Base-by-base conservation (phyloP, 2,329 filamentous ascomycete species). In the Monosporascus sp. region DNA sequence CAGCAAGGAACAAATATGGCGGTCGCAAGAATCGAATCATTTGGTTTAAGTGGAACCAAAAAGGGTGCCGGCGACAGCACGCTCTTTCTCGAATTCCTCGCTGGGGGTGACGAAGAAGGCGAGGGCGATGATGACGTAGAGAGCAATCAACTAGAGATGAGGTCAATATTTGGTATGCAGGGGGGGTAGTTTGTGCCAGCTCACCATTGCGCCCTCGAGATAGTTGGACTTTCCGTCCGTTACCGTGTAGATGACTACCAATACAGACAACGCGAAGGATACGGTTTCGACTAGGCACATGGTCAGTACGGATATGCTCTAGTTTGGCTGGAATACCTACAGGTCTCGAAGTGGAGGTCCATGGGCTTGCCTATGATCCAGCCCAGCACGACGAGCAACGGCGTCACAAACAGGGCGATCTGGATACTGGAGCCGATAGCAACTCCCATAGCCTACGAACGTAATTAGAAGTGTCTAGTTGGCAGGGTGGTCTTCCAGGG, bases 181-280 rank as follows among this genome's bases (percentile, higher is more conserved):
- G 48, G 26, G 26, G 31, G 20, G 27, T 35, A 3, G 3, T 22
- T 24, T 35, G 20, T 14, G 17, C 9, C 26, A 20, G 55, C 70
- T 62, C 68, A 85, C 79, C 82, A 93, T 88, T 48, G 87, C 87
- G 45, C 89, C 89, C 69, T 93, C 89, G 22, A 93, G 80, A 62
- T 93, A 93, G 70, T 93, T 94, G 16, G 85, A 89, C 70, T 88
- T 89, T 64, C 89, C 89, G 65, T 93, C 89, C 66, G 89, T 86
- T 44, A 92, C 86, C 3, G 81, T 88, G 70, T 84, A 91, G 53
- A 82, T 89, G 37, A 91, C 87, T 35, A 91, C 86, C 43, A 91
- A 71, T 2, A 89, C 86, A 9, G 86, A 88, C 51, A 91, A 77
- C 53, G 87, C 88, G 69, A 91, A 91, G 1, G 87, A 82, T 41